Evolutionary conservation across 1,284 basidiomycete species (phyloP).

Genomic region (Fomes fomentarius): DNA sequence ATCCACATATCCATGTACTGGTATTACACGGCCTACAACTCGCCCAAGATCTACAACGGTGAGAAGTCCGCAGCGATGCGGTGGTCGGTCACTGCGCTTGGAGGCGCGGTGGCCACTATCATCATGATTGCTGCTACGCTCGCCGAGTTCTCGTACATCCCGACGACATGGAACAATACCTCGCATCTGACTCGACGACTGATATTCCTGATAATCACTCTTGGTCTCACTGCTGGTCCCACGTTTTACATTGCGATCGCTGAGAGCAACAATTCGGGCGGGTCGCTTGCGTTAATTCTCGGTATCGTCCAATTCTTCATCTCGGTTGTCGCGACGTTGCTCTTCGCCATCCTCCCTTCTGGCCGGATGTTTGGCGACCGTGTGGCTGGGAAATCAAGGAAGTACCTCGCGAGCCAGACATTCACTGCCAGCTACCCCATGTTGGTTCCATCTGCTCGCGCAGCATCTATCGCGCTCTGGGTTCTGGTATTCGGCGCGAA

Average conservation of each 20-base stretch:
- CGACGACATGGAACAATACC: conserved; percentile 96
- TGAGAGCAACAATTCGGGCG: conserved; percentile 60
- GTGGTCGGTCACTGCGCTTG: conserved; percentile 89
- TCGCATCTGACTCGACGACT: conserved; percentile 89
- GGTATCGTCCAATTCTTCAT: conserved; percentile 93
- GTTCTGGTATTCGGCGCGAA: conserved; percentile 92
- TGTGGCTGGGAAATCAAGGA: conserved; percentile 90
- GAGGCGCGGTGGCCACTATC: conserved; percentile 86
- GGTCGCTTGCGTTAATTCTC: conserved; percentile 80
- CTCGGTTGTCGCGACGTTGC: conserved; percentile 77
- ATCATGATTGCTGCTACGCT: conserved; percentile 95
- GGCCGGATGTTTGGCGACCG: conserved; percentile 96
- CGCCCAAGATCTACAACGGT: conserved; percentile 80
- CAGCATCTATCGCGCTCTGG: conserved; percentile 84
- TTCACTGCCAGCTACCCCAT: conserved; percentile 93
- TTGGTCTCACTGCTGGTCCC: conserved; percentile 85
- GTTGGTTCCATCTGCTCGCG: conserved; percentile 61
- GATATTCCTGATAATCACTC: conserved; percentile 82
- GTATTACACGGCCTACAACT: conserved; percentile 95
- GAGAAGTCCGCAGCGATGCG: conserved; percentile 70
- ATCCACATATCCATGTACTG: conserved; percentile 91
- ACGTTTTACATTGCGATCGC: conserved; percentile 89
- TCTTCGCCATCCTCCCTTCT: conserved; percentile 88
- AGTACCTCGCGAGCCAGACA: conserved; percentile 94
- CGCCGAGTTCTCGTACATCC: conserved; percentile 94